Conservation (phyloP, 1,139 yeast species). For the Kodamaea sp. region DNA sequence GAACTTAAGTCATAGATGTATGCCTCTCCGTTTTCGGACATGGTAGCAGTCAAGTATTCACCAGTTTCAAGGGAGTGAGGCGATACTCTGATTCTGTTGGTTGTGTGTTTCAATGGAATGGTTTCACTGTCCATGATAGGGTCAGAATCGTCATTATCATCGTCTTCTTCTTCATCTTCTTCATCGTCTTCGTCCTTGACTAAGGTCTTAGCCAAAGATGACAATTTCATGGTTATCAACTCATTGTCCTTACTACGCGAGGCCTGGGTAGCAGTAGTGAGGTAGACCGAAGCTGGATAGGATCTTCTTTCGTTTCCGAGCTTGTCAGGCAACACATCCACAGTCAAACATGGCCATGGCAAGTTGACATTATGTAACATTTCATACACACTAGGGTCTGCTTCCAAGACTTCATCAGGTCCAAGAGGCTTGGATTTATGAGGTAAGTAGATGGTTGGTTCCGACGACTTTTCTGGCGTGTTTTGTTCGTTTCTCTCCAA, state of each 20-base stretch:
- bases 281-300: slow-evolving; percentile 84
- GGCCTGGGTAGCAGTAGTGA: slow-evolving; percentile 96
- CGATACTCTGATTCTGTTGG: slow-evolving; percentile 84
- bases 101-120: slow-evolving; percentile 75
- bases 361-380: slow-evolving; percentile 92
- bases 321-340: slow-evolving; percentile 84
- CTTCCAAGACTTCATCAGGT: slow-evolving; percentile 93
- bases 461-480: slow-evolving; percentile 29
- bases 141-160: slow-evolving; percentile 65
- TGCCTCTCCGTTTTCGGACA: slow-evolving; percentile 91
- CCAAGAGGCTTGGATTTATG: slow-evolving; percentile 88
- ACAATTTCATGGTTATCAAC: slow-evolving; percentile 77
- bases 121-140: slow-evolving; percentile 87
- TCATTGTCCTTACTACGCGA: slow-evolving; percentile 84
- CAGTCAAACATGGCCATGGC: slow-evolving; percentile 96
- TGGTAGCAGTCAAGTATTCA: slow-evolving; percentile 83
- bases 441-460: slow-evolving; percentile 68
- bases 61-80: slow-evolving; percentile 78
- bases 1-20: slow-evolving; percentile 77
- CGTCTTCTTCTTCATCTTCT: slow-evolving; percentile 68
- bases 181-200: slow-evolving; percentile 77
- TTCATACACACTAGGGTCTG: slow-evolving; percentile 94
- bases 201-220: slow-evolving; percentile 80
- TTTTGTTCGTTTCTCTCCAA: slow-evolving; percentile 27
- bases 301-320: slow-evolving; percentile 86